Conservation (phyloP, 2,329 filamentous ascomycete genomes). For the Xylariales sp. region DNA sequence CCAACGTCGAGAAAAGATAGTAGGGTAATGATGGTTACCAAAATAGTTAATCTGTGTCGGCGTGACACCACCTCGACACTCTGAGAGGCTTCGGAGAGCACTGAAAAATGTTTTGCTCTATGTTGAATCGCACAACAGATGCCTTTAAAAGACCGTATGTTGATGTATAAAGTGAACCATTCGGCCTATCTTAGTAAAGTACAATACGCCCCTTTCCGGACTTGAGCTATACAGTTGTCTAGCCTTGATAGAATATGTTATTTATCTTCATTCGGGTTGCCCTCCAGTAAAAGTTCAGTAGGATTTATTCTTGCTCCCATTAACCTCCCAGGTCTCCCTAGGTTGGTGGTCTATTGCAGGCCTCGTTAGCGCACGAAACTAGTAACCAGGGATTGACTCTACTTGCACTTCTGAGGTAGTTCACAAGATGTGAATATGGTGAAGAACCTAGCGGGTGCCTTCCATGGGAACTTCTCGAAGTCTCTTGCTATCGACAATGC, state of each 20-base stretch:
- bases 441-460: not conserved
- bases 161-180: too few species aligned
- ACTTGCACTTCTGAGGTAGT: not conserved
- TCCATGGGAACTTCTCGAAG: not conserved
- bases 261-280: not conserved
- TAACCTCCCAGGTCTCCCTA: not conserved
- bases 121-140: too few species aligned
- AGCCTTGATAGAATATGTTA: not conserved
- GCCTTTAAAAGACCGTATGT: too few species aligned
- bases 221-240: too few species aligned
- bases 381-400: not conserved
- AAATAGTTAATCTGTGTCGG: too few species aligned
- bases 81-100: too few species aligned
- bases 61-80: too few species aligned
- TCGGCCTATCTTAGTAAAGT: too few species aligned
- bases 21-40: too few species aligned
- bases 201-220: too few species aligned
- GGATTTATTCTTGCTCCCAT: not conserved
- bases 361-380: not conserved
- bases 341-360: not conserved
- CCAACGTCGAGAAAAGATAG: too few species aligned
- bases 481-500: not conserved
- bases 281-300: not conserved
- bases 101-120: too few species aligned
- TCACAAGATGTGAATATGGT: not conserved